Evolutionary conservation across 768 basidiomycete genomes (phyloP).

Genomic region (Serpula lacrymans): DNA sequence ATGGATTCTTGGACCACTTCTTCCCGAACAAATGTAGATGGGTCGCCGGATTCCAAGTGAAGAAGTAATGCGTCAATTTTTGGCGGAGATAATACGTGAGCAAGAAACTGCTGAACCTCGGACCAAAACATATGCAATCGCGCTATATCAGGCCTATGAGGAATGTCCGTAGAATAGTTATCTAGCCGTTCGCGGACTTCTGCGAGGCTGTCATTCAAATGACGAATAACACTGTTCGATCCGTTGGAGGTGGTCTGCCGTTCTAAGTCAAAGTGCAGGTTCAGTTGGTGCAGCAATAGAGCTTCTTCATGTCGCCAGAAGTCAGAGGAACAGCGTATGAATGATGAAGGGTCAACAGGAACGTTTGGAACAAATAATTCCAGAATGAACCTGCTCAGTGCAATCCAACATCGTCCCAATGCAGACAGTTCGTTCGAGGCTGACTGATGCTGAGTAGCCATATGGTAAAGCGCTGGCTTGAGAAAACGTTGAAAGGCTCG

Average conservation of each 20-base stretch:
- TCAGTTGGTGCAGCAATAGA: constrained; percentile 44
- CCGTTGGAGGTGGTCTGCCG: constrained; percentile 50
- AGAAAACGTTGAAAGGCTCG: constrained; percentile 31
- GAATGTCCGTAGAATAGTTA: constrained; percentile 22
- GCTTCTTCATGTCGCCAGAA: constrained; percentile 42
- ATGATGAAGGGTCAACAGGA: constrained; percentile 83
- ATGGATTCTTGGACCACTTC: constrained; percentile 76
- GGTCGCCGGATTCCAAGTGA: constrained; percentile 33
- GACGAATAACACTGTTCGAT: constrained; percentile 44
- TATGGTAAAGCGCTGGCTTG: constrained; percentile 18
- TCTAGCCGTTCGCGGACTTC: constrained; percentile 25
- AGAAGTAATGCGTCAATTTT: constrained; percentile 49
- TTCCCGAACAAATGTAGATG: constrained; percentile 51
- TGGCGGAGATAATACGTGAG: constrained; percentile 45
- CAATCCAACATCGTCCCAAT: constrained; percentile 56
- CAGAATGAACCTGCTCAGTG: constrained; percentile 55
- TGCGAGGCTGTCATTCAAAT: constrained; percentile 38
- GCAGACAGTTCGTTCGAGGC: constrained; percentile 24
- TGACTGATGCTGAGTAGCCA: constrained; percentile 13
- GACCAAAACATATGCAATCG: constrained; percentile 66
- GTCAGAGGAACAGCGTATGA: constrained; percentile 43
- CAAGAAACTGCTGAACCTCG: constrained; percentile 73
- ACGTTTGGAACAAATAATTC: constrained; percentile 77
- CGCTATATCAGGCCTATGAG: constrained; percentile 38
- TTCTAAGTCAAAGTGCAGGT: constrained; percentile 57